Evolutionary conservation across 108 stramenopile species (phyloP).

Genomic region (Skeletonema menzelii): DNA sequence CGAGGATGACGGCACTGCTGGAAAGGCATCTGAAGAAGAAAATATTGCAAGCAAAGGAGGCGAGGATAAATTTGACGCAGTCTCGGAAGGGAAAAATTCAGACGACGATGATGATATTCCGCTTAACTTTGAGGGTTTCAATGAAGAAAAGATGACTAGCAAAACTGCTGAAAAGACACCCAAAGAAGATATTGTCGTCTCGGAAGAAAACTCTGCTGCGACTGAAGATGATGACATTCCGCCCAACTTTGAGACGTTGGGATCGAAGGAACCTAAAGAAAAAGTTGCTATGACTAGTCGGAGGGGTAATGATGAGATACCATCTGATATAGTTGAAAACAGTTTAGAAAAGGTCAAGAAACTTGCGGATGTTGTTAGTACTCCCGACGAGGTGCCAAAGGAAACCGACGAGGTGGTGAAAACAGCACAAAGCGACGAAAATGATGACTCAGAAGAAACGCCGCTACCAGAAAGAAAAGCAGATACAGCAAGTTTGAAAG

Average conservation of each 20-base stretch:
- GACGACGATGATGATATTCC: background rate
- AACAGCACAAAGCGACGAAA: background rate
- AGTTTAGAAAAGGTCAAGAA: background rate
- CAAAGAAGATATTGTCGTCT: background rate
- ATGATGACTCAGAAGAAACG: background rate
- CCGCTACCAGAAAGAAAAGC: background rate
- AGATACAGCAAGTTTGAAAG: background rate
- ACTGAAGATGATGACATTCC: background rate
- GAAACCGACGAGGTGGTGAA: background rate
- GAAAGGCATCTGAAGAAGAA: background rate
- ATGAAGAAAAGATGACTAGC: background rate
- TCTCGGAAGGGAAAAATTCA: background rate
- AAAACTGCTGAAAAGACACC: background rate
- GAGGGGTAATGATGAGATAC: background rate
- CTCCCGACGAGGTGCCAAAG: background rate
- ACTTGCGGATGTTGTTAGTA: background rate
- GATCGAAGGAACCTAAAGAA: background rate
- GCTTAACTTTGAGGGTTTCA: background rate
- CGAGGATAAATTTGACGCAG: background rate
- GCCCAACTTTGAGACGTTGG: background rate
- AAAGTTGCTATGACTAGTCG: background rate
- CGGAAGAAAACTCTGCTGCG: background rate
- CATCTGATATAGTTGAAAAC: background rate
- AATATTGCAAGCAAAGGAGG: background rate
- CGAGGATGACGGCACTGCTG: background rate